Evolutionary conservation across 2,329 filamentous ascomycete genomes (phyloP), one percentile per base, ranked within the genome.

Genomic region (Arthroderma sp.): DNA sequence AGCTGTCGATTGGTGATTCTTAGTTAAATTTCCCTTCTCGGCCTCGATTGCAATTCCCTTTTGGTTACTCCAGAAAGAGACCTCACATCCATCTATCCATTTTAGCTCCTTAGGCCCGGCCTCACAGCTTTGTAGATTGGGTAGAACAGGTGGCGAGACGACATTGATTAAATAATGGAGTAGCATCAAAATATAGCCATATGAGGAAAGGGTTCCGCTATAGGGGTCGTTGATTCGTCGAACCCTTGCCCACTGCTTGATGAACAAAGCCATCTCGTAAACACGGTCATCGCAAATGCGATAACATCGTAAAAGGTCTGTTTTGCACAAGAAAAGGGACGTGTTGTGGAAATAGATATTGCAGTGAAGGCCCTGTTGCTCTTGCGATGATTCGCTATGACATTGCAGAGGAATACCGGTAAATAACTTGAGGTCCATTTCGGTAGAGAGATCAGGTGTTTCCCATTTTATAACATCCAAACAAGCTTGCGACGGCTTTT

Each of bases 131-230:
- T 59, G 56, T 22, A 95, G 71, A 56, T 95, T 94, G 0, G 84
- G 86, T 47, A 86, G 79, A 11, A 95, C 83, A 44, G 86, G 86
- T 0, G 88, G 87, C 40, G 77, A 70, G 1, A 76, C 83, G 43
- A 94, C 63, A 54, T 94, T 94, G 56, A 91, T 78, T 29, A 94
- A 74, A 57, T 89, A 94, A 63, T 95, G 88, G 10, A 94, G 68
- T 4, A 93, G 80, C 87, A 95, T 94, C 34, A 94, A 68, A 4
- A 91, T 86, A 62, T 89, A 95, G 41, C 88, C 87, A 56, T 94
- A 94, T 52, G 84, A 89, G 43, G 83, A 88, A 11, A 95, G 68
- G 0, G 86, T 93, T 36, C 88, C 87, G 33, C 81, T 80, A 58
- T 93, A 93, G 1, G 85, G 80, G 36, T 81, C 85, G 63, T 94